Evolutionary conservation across 169 alveolate species (phyloP), one percentile per base, ranked within the genome.

Genomic region (Plasmodium adleri): DNA sequence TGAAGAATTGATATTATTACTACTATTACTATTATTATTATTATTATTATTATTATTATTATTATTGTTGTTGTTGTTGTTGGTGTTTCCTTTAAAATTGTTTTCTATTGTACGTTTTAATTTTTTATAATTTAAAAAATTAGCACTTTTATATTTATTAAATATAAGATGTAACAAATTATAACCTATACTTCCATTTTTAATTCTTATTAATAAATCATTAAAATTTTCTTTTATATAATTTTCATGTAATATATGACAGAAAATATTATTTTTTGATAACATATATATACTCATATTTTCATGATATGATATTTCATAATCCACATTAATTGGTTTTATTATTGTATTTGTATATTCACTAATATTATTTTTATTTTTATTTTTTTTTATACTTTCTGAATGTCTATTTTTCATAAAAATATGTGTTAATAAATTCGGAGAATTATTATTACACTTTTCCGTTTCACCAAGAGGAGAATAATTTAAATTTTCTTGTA

Each of bases 131-230:
- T 47, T 63, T 26, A 86, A 72, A 67, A 17, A 86, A 15, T 62
- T 64, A 22, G 60, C 72, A 72, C 62, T 72, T 50, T 86, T 86
- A 72, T 86, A 86, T 72, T 86, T 86, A 74, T 86, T 72, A 86
- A 86, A 72, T 43, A 86, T 86, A 2, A 86, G 47, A 43, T 70
- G 17, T 73, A 86, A 54, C 15, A 72, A 39, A 60, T 71, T 86
- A 73, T 86, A 86, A 26, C 92, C 92, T 45, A 24, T 86, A 45
- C 92, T 62, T 24, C 92, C 87, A 26, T 72, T 73, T 64, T 72
- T 70, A 71, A 86, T 72, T 43, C 86, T 71, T 56, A 26, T 52
- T 43, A 86, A 15, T 26, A 86, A 86, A 72, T 86, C 88, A 54
- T 72, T 86, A 58, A 86, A 67, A 52, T 59, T 70, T 52, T 86